Conservation (phyloP, 306 rosid species). For the Parietaria judaica region DNA sequence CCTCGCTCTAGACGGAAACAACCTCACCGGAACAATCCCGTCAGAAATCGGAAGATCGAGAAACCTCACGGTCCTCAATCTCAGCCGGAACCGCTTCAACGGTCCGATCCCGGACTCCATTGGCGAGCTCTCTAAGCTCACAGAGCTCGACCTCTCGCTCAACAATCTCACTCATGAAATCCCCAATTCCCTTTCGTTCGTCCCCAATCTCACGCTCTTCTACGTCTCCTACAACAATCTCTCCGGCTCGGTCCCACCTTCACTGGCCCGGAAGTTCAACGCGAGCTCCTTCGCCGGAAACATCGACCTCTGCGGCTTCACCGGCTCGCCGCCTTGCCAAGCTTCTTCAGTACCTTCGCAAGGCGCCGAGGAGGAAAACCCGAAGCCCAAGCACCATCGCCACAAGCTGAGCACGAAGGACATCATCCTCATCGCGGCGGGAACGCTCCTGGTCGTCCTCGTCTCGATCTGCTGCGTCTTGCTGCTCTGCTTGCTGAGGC, state of each 20-base stretch:
- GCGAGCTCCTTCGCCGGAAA: slow-evolving; percentile 70
- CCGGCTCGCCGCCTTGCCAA: slow-evolving; percentile 42
- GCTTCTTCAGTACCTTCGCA: slow-evolving; percentile 48
- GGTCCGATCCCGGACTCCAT: slow-evolving; percentile 55
- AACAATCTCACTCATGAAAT: slow-evolving; percentile 67
- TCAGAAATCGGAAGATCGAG: slow-evolving; percentile 35
- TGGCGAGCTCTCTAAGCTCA: slow-evolving; percentile 53
- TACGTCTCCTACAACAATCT: slow-evolving; percentile 74
- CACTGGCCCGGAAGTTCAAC: slow-evolving; percentile 50
- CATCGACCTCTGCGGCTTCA: slow-evolving; percentile 65
- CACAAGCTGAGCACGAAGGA: slow-evolving; percentile 62
- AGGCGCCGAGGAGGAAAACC: slow-evolving; percentile 28
- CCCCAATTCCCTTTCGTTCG: slow-evolving; percentile 43
- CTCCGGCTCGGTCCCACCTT: slow-evolving; percentile 65
- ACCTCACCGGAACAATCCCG: slow-evolving; percentile 60
- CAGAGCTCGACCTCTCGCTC: slow-evolving; percentile 58
- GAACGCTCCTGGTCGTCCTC: slow-evolving; percentile 47
- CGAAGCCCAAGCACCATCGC: slow-evolving; percentile 28
- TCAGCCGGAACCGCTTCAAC: slow-evolving; percentile 45
- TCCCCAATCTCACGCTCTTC: slow-evolving; percentile 38
- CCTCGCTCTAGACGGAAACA: slow-evolving; percentile 55
- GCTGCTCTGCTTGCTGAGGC: slow-evolving; percentile 49
- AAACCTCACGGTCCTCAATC: slow-evolving; percentile 51
- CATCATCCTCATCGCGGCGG: slow-evolving; percentile 75
- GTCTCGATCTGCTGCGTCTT: slow-evolving; percentile 48